These are phyloP conservation scores for Sicyos baderoa DNA, from an alignment of 306 rosid species.

Conservation along the genomic window DNA sequence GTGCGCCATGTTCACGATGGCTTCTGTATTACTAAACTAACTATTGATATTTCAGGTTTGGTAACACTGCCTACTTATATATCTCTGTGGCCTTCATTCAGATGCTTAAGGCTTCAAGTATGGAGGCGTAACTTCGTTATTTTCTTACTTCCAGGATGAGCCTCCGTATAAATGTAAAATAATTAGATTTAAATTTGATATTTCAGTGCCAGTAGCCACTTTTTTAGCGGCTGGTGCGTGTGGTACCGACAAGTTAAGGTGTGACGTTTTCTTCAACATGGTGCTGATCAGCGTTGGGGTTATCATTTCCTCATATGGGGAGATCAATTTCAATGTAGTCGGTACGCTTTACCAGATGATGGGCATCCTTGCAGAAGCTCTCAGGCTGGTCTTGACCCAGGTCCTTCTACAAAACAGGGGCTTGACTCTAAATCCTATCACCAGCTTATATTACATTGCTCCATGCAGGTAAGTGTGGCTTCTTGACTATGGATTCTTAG, in stretches of 20 bases:
- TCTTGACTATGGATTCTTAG: constrained; percentile 10
- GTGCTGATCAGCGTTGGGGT: constrained; percentile 97
- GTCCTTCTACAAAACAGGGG: constrained; percentile 94
- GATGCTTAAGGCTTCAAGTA: constrained; percentile 97
- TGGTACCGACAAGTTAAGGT: constrained; percentile 84
- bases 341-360: constrained; percentile 92
- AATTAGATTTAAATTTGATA: constrained; percentile 23
- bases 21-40: constrained; percentile 1
- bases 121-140: constrained; percentile 11
- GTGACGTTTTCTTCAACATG: constrained; percentile 90
- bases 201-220: constrained; percentile 96
- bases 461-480: constrained; percentile 78
- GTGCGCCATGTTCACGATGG: neutral
- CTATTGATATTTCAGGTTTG: constrained; percentile 56
- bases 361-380: constrained; percentile 93
- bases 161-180: constrained; percentile 6
- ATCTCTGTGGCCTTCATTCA: constrained; percentile 99
- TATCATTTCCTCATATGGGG: constrained; percentile 87
- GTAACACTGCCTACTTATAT: constrained; percentile 90
- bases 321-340: constrained; percentile 79
- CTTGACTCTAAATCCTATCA: constrained; percentile 76
- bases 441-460: constrained; percentile 92
- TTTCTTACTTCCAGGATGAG: neutral
- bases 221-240: constrained; percentile 78
- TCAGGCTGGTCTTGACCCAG: constrained; percentile 91